phyloP scores from a whole-genome alignment of 2,329 filamentous ascomycete species.

The Xylogone sp. region DNA sequence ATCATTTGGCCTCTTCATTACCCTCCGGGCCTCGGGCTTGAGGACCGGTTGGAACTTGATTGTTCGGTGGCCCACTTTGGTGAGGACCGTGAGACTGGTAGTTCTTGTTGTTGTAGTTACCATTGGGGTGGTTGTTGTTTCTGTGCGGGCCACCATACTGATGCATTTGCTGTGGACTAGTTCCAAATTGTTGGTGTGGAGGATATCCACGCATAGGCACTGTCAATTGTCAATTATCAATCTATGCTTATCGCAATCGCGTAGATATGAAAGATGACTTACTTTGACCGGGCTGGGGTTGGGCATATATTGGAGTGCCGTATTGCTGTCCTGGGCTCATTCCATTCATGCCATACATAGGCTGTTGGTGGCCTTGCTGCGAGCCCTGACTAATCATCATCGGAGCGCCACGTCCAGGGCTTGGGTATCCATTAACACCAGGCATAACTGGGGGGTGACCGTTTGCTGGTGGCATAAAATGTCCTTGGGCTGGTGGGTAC shows the following conservation, averaged over 20 bases:
- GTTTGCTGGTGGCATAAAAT: slow-evolving; percentile 57
- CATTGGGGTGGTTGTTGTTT: slow-evolving; percentile 48
- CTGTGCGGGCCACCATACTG: slow-evolving; percentile 55
- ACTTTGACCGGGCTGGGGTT: slow-evolving; percentile 71
- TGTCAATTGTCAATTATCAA: slow-evolving; percentile 37
- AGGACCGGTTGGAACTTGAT: slow-evolving; percentile 31
- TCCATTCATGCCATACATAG: slow-evolving; percentile 70
- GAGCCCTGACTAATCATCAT: slow-evolving; percentile 96
- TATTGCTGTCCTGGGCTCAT: slow-evolving; percentile 65
- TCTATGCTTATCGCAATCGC: slow-evolving; percentile 29
- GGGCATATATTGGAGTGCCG: slow-evolving; percentile 57
- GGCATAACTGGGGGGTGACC: slow-evolving; percentile 56
- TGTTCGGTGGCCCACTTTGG: slow-evolving; percentile 34
- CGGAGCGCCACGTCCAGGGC: slow-evolving; percentile 74
- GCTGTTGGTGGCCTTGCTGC: slow-evolving; percentile 76
- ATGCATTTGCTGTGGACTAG: slow-evolving; percentile 62
- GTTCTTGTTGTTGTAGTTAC: slow-evolving; percentile 46
- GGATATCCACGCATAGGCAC: slow-evolving; percentile 60
- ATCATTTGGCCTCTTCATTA: slow-evolving; percentile 45
- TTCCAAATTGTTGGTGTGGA: slow-evolving; percentile 59
- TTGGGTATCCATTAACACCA: slow-evolving; percentile 77
- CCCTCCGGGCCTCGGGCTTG: slow-evolving; percentile 35
- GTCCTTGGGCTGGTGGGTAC: slow-evolving; percentile 70
- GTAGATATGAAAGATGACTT: slow-evolving; percentile 40
- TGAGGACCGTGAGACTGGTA: slow-evolving; percentile 37